These are phyloP conservation scores for Colletotrichum sp. DNA, from an alignment of 2,329 filamentous ascomycete species.

Conservation along the genomic window DNA sequence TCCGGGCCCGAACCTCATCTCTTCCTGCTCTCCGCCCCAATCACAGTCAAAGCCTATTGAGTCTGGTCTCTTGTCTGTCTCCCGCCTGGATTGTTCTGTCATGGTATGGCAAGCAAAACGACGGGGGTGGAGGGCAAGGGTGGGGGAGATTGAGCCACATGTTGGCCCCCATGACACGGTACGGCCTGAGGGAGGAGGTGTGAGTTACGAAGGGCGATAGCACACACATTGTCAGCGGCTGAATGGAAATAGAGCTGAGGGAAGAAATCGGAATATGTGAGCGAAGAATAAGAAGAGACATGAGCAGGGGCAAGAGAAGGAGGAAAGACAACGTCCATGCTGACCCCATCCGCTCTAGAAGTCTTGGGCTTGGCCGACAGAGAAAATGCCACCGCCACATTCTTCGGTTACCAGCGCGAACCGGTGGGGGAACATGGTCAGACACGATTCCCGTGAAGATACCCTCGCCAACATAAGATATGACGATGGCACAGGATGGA, in stretches of 20 bases:
- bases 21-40: background rate
- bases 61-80: background rate
- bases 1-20: background rate
- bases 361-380: background rate
- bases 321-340: background rate
- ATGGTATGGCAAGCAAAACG: background rate
- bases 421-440: slow-evolving; percentile 1
- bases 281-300: background rate
- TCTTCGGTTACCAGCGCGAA: slow-evolving; percentile 11
- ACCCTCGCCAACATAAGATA: background rate
- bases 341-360: background rate
- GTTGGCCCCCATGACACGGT: background rate
- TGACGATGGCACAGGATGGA: background rate
- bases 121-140: background rate
- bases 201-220: background rate
- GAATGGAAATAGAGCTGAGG: background rate
- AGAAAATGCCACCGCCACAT: background rate
- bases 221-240: background rate
- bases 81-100: background rate
- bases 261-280: background rate
- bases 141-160: background rate
- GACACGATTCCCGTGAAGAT: background rate
- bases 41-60: background rate
- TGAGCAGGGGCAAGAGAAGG: background rate
- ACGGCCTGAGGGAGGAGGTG: background rate